These are phyloP conservation scores for Thraustochytrium striatum DNA, from an alignment of 352 stramenopile species.

Conservation along the genomic window DNA sequence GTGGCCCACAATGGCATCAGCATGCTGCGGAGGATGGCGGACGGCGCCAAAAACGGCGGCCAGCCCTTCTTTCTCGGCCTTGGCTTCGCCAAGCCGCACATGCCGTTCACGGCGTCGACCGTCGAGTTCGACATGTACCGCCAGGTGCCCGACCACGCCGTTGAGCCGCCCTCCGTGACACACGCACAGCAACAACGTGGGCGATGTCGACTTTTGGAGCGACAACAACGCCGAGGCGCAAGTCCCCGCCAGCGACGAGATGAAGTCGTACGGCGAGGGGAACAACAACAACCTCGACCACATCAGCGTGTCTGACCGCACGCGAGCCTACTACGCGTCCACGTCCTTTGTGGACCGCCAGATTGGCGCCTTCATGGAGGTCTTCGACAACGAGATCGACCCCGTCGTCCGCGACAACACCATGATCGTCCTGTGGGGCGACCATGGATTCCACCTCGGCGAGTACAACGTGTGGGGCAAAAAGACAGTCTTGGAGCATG, in stretches of 20 bases:
- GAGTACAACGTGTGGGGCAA: conserved; percentile 20
- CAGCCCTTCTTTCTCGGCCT: conserved; percentile 34
- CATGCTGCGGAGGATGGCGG: background rate
- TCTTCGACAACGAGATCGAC: conserved; percentile 32
- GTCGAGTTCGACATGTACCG: conserved; percentile 1
- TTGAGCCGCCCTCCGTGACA: conserved; percentile 1
- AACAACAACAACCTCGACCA: background rate
- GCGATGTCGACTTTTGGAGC: background rate
- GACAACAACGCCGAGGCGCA: background rate
- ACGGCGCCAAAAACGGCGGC: background rate
- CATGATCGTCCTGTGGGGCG: conserved; percentile 39
- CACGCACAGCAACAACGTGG: too few species aligned
- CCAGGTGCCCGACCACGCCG: conserved; percentile 7
- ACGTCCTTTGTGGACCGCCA: conserved; percentile 19
- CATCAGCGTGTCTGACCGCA: background rate
- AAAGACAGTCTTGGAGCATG: conserved; percentile 40
- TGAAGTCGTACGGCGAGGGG: background rate
- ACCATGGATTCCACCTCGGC: conserved; percentile 37
- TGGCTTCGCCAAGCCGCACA: conserved; percentile 33
- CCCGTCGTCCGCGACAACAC: conserved; percentile 7
- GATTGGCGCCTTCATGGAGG: conserved; percentile 8
- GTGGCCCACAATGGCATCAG: background rate
- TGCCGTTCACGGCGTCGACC: background rate
- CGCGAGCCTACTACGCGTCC: conserved; percentile 23
- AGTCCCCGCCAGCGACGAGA: background rate